Conservation (phyloP, 441 rosid species). For the California macrophylla region DNA sequence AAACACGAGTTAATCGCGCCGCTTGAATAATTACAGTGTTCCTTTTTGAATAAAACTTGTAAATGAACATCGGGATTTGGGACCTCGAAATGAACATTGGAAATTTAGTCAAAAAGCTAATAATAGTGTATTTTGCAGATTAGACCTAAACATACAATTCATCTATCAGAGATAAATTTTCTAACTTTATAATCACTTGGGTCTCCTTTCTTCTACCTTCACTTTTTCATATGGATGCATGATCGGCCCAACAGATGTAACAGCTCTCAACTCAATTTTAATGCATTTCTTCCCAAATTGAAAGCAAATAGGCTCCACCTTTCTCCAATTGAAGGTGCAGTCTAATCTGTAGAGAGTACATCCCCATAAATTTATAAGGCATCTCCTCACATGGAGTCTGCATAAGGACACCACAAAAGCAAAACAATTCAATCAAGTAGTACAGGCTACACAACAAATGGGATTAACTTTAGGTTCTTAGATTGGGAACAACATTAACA, state of each 20-base stretch:
- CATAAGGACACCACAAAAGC: not conserved
- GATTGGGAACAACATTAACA: conserved; percentile 7
- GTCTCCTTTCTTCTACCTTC: not conserved
- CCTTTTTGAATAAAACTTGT: too few species aligned
- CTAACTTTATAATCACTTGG: too few species aligned
- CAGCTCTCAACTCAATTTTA: not conserved
- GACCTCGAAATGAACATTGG: not conserved
- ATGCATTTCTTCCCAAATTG: conserved; percentile 5
- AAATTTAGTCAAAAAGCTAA: not conserved
- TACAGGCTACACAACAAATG: conserved; percentile 5
- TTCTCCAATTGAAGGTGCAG: not conserved
- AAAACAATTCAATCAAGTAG: conserved; percentile 9
- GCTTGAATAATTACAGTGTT: too few species aligned
- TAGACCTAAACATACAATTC: too few species aligned
- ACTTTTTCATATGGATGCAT: not conserved
- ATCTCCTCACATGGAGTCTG: conserved; percentile 11
- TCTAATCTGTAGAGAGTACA: not conserved
- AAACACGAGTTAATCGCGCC: too few species aligned
- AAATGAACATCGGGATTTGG: too few species aligned
- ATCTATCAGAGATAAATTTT: too few species aligned
- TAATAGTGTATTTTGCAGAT: too few species aligned
- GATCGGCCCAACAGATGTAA: too few species aligned
- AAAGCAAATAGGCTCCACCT: conserved; percentile 11
- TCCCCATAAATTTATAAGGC: not conserved
- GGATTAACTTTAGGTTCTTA: conserved; percentile 10